Evolutionary conservation across 2,329 filamentous ascomycete species (phyloP).

Genomic region (Sphaerulina vaccinii): DNA sequence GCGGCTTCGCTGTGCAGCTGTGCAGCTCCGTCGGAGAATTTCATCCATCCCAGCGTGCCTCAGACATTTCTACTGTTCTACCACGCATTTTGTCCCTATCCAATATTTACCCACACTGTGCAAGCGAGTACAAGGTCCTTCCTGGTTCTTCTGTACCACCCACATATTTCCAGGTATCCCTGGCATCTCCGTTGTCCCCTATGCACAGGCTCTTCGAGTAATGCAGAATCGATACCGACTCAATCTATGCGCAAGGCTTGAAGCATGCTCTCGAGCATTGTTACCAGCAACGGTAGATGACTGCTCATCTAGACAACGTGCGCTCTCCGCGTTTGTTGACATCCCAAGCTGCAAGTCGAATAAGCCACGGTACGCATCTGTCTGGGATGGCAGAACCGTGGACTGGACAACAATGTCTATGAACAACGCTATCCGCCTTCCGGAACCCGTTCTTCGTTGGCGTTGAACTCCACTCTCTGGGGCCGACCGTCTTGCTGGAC

Average conservation of each 20-base stretch:
- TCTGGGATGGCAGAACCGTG: no score
- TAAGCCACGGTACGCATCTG: not conserved
- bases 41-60: not conserved
- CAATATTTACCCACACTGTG: no score
- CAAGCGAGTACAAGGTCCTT: no score
- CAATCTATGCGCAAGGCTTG: constrained; percentile 7
- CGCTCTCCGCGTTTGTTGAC: not conserved
- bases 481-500: constrained; percentile 9
- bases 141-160: no score
- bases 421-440: constrained; percentile 5
- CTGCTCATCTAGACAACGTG: constrained; percentile 5
- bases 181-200: no score
- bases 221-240: not conserved
- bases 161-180: no score
- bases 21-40: not conserved
- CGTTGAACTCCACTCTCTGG: not conserved
- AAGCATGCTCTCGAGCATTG: not conserved
- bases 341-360: not conserved
- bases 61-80: not conserved
- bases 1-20: not conserved
- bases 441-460: not conserved
- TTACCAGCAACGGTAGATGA: not conserved
- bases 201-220: not conserved
- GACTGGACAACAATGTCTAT: no score
- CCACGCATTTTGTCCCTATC: no score